phyloP scores from a whole-genome alignment of 1,284 basidiomycete species.

The Tilletia horrida region DNA sequence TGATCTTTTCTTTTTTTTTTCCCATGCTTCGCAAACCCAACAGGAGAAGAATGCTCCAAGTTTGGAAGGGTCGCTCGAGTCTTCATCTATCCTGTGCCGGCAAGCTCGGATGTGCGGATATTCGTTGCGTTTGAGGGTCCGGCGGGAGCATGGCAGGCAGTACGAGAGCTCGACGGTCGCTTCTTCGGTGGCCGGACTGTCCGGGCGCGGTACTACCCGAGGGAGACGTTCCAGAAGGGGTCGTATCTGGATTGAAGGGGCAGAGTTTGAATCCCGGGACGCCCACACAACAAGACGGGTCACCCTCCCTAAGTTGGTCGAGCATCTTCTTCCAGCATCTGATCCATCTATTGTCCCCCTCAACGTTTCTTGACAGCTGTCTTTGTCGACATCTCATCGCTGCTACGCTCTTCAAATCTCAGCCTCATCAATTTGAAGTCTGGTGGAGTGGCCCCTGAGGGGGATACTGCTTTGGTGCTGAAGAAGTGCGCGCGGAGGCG shows the following conservation, averaged over 20 bases:
- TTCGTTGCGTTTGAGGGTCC: slow-evolving; percentile 45
- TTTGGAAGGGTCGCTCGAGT: slow-evolving; percentile 39
- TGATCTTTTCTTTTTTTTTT: not conserved
- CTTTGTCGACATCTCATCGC: too few relatives aligned
- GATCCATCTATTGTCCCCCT: too few relatives aligned
- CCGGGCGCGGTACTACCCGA: slow-evolving; percentile 19
- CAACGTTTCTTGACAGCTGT: too few relatives aligned
- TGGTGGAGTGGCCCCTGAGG: too few relatives aligned
- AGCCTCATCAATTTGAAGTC: too few relatives aligned
- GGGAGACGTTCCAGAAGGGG: not conserved
- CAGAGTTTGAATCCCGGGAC: too few relatives aligned
- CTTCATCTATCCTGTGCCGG: slow-evolving; percentile 22
- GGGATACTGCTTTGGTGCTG: too few relatives aligned
- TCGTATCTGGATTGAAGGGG: not conserved
- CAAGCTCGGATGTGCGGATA: slow-evolving; percentile 24
- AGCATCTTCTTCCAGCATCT: too few relatives aligned
- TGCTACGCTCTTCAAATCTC: too few relatives aligned
- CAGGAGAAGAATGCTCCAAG: slow-evolving; percentile 34
- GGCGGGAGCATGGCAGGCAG: slow-evolving; percentile 39
- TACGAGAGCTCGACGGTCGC: slow-evolving; percentile 34
- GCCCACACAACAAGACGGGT: too few relatives aligned
- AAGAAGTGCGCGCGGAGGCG: too few relatives aligned
- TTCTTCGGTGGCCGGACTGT: slow-evolving; percentile 29
- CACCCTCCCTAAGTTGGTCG: too few relatives aligned
- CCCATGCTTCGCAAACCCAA: slow-evolving; percentile 3